Evolutionary conservation across 164 flowering plant genomes (phyloP).

Genomic region (Tetracentron sinense): DNA sequence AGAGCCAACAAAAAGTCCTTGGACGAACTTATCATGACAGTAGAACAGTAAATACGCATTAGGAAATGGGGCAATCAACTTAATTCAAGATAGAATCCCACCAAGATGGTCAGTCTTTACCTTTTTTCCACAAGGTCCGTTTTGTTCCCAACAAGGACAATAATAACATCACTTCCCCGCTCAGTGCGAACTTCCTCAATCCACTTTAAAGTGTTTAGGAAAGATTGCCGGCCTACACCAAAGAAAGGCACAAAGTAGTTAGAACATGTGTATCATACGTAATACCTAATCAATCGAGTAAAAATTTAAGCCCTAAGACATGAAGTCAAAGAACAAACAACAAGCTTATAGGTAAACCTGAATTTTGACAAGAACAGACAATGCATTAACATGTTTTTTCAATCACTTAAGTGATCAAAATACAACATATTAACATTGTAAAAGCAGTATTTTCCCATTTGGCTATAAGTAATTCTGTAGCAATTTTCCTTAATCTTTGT

Average conservation of each 20-base stretch:
- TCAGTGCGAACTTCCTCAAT: slow-evolving; percentile 90
- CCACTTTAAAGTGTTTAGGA: slow-evolving; percentile 79
- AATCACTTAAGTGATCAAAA: no score
- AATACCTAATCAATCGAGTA: neutral
- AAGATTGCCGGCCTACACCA: slow-evolving; percentile 65
- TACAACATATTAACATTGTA: no score
- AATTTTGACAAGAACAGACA: neutral
- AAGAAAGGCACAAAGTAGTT: neutral
- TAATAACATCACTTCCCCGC: slow-evolving; percentile 85
- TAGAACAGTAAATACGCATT: neutral
- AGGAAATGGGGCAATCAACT: neutral
- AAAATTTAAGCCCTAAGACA: no score
- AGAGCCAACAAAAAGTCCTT: neutral
- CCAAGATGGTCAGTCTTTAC: slow-evolving; percentile 19
- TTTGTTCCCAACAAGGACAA: slow-evolving; percentile 89
- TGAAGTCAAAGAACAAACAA: no score
- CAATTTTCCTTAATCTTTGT: neutral
- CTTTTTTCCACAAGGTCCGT: slow-evolving; percentile 95
- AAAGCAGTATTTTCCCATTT: no score
- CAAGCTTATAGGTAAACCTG: no score
- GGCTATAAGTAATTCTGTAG: neutral
- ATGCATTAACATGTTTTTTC: no score
- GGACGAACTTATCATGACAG: neutral
- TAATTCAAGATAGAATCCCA: neutral
- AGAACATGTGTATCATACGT: neutral